phyloP scores from a whole-genome alignment of 306 rosid species.

The Cucurbita pepo region DNA sequence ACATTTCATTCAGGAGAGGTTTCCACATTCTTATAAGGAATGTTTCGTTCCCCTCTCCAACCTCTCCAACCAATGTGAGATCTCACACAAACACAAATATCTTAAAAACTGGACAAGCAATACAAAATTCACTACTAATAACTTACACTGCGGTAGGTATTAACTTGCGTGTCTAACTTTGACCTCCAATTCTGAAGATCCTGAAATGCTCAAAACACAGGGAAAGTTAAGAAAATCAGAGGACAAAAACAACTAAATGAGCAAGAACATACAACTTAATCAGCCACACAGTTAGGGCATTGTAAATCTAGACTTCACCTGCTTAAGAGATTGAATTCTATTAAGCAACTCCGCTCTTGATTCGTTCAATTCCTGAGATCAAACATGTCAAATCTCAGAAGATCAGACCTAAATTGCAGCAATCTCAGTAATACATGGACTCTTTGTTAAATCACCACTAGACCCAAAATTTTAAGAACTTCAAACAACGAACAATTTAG shows the following conservation, averaged over 20 bases:
- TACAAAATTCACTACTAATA: background rate
- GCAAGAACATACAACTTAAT: background rate
- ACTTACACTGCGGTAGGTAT: slow-evolving; percentile 77
- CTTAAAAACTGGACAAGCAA: background rate
- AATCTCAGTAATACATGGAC: background rate
- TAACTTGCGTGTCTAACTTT: slow-evolving; percentile 74
- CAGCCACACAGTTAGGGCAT: background rate
- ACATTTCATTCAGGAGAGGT: too few species aligned
- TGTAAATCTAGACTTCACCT: slow-evolving; percentile 22
- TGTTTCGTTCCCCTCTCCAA: too few species aligned
- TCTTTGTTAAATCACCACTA: too few species aligned
- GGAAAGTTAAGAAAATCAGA: background rate
- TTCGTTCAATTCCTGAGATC: slow-evolving; percentile 64
- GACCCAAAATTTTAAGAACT: background rate
- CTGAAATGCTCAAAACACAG: slow-evolving; percentile 17
- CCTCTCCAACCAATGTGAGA: too few species aligned
- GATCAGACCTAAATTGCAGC: background rate
- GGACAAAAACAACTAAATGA: background rate
- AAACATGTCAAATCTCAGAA: background rate
- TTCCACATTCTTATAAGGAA: too few species aligned
- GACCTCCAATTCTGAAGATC: slow-evolving; percentile 94
- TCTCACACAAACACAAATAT: background rate
- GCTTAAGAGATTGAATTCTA: slow-evolving; percentile 75
- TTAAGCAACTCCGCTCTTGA: slow-evolving; percentile 77
- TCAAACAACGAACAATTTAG: background rate